Base-by-base conservation (phyloP, 495 filamentous ascomycete species). In the Diplogelasinospora grovesii region DNA sequence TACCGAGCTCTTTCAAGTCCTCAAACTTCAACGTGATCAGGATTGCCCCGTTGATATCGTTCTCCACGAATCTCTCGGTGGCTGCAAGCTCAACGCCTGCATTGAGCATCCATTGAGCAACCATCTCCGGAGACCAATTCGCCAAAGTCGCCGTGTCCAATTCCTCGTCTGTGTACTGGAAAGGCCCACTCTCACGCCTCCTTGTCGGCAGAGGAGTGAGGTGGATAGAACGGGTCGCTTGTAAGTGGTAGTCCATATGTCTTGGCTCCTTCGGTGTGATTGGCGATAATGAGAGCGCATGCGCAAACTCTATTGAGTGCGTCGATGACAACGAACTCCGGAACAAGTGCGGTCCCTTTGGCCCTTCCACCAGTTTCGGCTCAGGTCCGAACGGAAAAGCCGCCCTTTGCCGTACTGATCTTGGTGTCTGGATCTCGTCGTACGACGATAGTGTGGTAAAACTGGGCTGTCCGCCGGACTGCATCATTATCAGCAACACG, bases 1-100 rank as follows among this genome's bases (percentile, higher is more conserved):
- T 93, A 15, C 83, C 83, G 4, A 96, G 79, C 63, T 98, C 92
- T 53, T 89, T 88, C n/a, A 98, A 70, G 54, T 96, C 89, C 23
- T 95, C 86, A 49, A 85, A 77, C 53, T 94, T 83, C n/a, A 98
- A 66, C 11, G 84, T 81, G 18, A 90, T 77, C 1, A 98, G 70
- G 35, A 96, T 80, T 3, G 78, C 64, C 0, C 92, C 92, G 16
- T 81, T 82, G 57, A 98, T 96, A 54, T 98, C 92, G 61, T 98
- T 90, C 47, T 75, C 70, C 40, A 85, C 71, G 49, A 98, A 96
- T 52, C 81, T 85, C 37, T 93, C 78, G n/a, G 90, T 74, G 26
- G 89, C 65, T 1, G 68, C 62, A 8, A 75, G 63, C 39, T 96
- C 87, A 48, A 86, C 78, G 5, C 83, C 81, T 1, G 71, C 64